Evolutionary conservation across 2,329 filamentous ascomycete genomes (phyloP).

Genomic region (Cladorrhinum sp.): DNA sequence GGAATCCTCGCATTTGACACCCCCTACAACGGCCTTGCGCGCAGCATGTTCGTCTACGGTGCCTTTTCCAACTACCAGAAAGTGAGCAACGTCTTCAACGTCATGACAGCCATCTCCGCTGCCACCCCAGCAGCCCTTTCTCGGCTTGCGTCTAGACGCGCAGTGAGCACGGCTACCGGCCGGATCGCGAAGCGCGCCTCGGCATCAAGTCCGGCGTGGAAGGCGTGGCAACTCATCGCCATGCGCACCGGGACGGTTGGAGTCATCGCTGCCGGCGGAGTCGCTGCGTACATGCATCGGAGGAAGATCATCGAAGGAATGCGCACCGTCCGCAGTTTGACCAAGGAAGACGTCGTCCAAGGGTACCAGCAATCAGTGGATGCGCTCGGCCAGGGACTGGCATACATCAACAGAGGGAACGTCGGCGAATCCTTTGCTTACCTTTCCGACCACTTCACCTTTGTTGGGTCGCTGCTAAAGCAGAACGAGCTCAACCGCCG

Average conservation of each 20-base stretch:
- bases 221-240: slow-evolving; percentile 61
- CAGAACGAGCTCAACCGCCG: slow-evolving; percentile 68
- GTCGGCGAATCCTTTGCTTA: slow-evolving; percentile 70
- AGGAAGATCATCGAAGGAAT: slow-evolving; percentile 59
- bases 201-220: slow-evolving; percentile 42
- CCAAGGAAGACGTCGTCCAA: slow-evolving; percentile 45
- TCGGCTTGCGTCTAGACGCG: slow-evolving; percentile 37
- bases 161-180: slow-evolving; percentile 25
- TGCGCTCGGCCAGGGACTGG: slow-evolving; percentile 50
- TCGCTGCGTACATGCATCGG: slow-evolving; percentile 76
- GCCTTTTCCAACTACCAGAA: slow-evolving; percentile 59
- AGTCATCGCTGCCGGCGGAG: slow-evolving; percentile 75
- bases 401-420: slow-evolving; percentile 56
- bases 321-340: slow-evolving; percentile 45
- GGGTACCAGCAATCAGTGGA: slow-evolving; percentile 49
- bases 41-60: slow-evolving; percentile 59
- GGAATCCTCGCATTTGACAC: slow-evolving; percentile 83
- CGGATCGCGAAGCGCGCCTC: slow-evolving; percentile 10
- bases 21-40: slow-evolving; percentile 67
- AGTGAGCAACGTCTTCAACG: slow-evolving; percentile 54
- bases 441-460: slow-evolving; percentile 79
- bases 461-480: slow-evolving; percentile 75
- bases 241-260: slow-evolving; percentile 80
- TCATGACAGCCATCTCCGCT: slow-evolving; percentile 53
- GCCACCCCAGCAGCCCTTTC: slow-evolving; percentile 46